These are phyloP conservation scores for Metarhizium guizhouense DNA, from an alignment of 2,329 filamentous ascomycete species.

Conservation along the genomic window DNA sequence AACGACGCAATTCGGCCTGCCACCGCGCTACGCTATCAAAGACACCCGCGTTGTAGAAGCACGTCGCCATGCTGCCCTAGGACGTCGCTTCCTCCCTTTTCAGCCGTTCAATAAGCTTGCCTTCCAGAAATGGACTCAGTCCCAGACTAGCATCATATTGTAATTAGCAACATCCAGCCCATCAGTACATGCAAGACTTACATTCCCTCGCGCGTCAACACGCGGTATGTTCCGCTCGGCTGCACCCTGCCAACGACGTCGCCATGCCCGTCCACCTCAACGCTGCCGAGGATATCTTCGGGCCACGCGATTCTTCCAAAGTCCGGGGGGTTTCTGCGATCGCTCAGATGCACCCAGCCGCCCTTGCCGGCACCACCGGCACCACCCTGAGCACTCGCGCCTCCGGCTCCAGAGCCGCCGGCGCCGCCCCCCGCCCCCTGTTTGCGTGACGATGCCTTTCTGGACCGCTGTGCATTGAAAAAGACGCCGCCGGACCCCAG, in stretches of 20 bases:
- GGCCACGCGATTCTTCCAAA: slow-evolving; percentile 61
- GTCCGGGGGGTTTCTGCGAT: slow-evolving; percentile 54
- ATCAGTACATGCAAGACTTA: slow-evolving; percentile 30
- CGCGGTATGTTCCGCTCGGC: slow-evolving; percentile 53
- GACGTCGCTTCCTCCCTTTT: background rate
- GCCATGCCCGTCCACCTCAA: slow-evolving; percentile 52
- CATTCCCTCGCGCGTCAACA: slow-evolving; percentile 59
- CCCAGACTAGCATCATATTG: slow-evolving; percentile 16
- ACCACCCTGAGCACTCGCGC: slow-evolving; percentile 52
- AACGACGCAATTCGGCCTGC: too few relatives aligned
- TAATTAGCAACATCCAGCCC: slow-evolving; percentile 13
- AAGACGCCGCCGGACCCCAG: slow-evolving; percentile 44
- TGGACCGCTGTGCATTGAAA: slow-evolving; percentile 33
- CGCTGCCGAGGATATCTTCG: slow-evolving; percentile 60
- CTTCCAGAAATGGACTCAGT: slow-evolving; percentile 35
- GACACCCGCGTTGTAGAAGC: too few relatives aligned
- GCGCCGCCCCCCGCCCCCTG: slow-evolving; percentile 31
- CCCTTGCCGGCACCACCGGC: slow-evolving; percentile 50
- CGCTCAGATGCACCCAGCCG: slow-evolving; percentile 57
- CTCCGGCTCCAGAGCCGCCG: slow-evolving; percentile 39
- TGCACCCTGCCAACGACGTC: slow-evolving; percentile 49
- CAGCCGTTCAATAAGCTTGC: slow-evolving; percentile 22
- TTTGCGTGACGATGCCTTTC: slow-evolving; percentile 21
- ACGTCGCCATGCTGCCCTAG: too few relatives aligned
- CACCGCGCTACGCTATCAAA: too few relatives aligned